Conservation (phyloP, 352 stramenopile species). For the Aphanomyces cochlioides region DNA sequence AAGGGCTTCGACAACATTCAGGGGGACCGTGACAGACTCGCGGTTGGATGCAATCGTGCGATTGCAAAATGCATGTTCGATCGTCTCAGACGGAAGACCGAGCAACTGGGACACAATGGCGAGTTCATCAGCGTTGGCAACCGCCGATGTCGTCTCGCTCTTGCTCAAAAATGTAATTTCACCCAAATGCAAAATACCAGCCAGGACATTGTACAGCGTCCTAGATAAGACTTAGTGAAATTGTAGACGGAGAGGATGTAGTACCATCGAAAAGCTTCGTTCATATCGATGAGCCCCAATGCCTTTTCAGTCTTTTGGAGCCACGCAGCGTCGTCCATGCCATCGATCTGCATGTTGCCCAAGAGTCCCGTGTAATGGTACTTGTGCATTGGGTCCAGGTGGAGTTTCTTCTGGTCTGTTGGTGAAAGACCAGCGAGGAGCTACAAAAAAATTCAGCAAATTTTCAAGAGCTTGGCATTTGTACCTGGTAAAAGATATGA, state of each 20-base stretch:
- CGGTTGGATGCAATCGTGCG: slow-evolving; percentile 88
- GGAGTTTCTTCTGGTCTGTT: slow-evolving; percentile 52
- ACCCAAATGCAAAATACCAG: slow-evolving; percentile 94
- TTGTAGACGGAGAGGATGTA: slow-evolving; percentile 57
- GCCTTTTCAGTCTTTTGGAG: slow-evolving; percentile 73
- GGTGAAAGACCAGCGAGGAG: slow-evolving; percentile 60
- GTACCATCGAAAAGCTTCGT: slow-evolving; percentile 33
- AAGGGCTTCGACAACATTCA: slow-evolving; percentile 84
- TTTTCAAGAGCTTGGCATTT: no score
- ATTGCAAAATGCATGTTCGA: slow-evolving; percentile 91
- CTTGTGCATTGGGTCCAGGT: slow-evolving; percentile 55
- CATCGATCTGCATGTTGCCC: slow-evolving; percentile 75
- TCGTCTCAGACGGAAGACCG: slow-evolving; percentile 74
- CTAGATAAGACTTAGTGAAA: slow-evolving; percentile 21
- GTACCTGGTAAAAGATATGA: slow-evolving; percentile 97
- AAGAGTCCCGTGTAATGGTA: slow-evolving; percentile 77
- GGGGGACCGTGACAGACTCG: slow-evolving; percentile 72
- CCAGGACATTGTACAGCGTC: slow-evolving; percentile 61
- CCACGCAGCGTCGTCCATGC: slow-evolving; percentile 83
- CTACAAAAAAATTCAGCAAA: neutral
- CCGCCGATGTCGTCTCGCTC: slow-evolving; percentile 66
- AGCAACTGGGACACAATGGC: slow-evolving; percentile 86
- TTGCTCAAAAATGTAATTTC: slow-evolving; percentile 90
- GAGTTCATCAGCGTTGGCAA: slow-evolving; percentile 56
- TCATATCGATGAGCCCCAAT: slow-evolving; percentile 72